Conservation (phyloP, 2,329 filamentous ascomycete species). For the Triangularia setosa region DNA sequence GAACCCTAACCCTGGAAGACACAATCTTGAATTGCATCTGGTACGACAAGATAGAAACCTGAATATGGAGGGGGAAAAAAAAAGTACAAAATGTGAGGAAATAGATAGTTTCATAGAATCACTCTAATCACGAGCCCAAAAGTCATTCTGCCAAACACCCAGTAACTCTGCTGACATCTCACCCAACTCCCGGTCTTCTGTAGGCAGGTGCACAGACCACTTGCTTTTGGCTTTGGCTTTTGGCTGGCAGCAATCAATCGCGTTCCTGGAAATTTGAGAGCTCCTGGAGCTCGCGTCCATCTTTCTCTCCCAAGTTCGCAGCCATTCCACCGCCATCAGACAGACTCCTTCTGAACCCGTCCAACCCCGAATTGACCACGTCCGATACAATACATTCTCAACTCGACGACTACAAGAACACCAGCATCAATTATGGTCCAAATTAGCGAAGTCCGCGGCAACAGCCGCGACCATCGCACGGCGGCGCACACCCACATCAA, state of each 20-base stretch:
- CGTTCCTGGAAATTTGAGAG: constrained; percentile 28
- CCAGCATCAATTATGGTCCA: constrained; percentile 62
- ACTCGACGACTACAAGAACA: constrained; percentile 8
- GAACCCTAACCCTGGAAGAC: not conserved
- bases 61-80: too few relatives aligned
- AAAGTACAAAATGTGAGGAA: too few relatives aligned
- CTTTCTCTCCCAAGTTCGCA: not conserved
- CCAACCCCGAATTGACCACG: not conserved
- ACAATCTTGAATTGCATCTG: not conserved
- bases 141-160: not conserved
- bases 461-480: constrained; percentile 90
- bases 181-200: not conserved
- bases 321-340: constrained; percentile 6
- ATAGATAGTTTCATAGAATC: not conserved
- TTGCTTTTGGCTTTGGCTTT: constrained; percentile 5
- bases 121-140: not conserved
- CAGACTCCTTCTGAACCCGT: not conserved
- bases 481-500: constrained; percentile 98
- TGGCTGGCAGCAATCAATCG: not conserved
- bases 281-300: constrained; percentile 17
- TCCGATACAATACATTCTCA: not conserved
- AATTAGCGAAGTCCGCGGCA: constrained; percentile 92
- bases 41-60: not conserved
- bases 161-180: not conserved
- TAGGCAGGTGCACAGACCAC: constrained; percentile 14